Base-by-base conservation (phyloP, 441 rosid genomes). In the Rhodomyrtus psidioides region DNA sequence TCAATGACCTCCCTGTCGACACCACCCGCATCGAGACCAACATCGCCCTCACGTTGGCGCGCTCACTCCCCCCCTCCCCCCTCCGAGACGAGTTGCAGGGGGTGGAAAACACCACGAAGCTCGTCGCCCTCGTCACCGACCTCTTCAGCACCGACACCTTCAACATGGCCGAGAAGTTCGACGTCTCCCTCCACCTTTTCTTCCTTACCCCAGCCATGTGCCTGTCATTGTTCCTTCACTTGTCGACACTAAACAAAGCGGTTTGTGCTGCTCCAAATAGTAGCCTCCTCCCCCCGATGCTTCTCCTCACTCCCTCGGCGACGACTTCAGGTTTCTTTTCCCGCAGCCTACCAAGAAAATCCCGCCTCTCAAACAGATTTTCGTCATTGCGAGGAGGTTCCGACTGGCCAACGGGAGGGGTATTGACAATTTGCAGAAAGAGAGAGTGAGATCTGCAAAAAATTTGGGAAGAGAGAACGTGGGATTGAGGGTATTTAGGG, bases 71-170 rank as follows among this genome's bases (percentile, higher is more conserved):
- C n/a, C n/a, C n/a, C n/a, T n/a, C 91, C 30, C 62, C 82, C 82
- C 87, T 93, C 17, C 89, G 89, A 8, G 82, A 86, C 53, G 51
- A 83, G 10, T 83, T 92, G 4, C 59, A 84, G 57, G 53, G 86
- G 14, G 83, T 93, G 28, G 21, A 65, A 12, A 86, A 86, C 44
- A 84, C 86, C n/a, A 88, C 75, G 21, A 84, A 85, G 75, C 51
- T 89, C 2, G 90, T 83, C 70, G 94, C 93, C 9, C 83, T 94
- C 12, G 86, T 92, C 16, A 88, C 86, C 12, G 95, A 94, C 49
- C 59, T 87, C 1, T 93, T 93, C 55, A 92, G 95, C 9, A 57
- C 86, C 9, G 91, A 88, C 28, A 90, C 92, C 13, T 84, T 93
- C 39, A 91, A 89, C 21, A 87, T 91, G 6, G 93, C 94, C 7